phyloP scores from a whole-genome alignment of 2,329 filamentous ascomycete species.

The Fusarium compactum region DNA sequence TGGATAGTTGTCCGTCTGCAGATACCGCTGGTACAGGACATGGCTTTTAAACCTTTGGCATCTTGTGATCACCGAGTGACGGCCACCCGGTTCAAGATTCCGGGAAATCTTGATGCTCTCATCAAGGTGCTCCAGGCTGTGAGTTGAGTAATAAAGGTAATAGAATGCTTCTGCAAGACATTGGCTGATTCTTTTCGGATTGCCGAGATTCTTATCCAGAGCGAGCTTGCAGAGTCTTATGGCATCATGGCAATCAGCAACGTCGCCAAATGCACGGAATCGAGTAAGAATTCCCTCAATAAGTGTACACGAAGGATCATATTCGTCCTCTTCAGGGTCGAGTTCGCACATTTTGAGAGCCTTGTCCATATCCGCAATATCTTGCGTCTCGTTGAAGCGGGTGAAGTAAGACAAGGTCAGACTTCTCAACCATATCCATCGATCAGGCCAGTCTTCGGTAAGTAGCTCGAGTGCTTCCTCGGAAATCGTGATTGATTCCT shows the following conservation, averaged over 20 bases:
- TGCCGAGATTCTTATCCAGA: accelerated
- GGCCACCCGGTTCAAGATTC: background rate
- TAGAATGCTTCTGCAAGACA: background rate
- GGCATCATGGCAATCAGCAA: background rate
- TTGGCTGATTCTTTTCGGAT: background rate
- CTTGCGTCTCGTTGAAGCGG: background rate
- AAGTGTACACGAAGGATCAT: background rate
- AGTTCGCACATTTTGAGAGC: background rate
- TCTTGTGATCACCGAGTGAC: background rate
- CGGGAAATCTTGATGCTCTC: background rate
- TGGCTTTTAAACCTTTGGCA: background rate
- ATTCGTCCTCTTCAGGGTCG: accelerated
- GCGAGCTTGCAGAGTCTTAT: background rate
- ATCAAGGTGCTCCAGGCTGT: background rate
- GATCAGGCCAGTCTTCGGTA: background rate
- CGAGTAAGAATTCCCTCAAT: background rate
- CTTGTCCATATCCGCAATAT: background rate
- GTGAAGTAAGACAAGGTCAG: background rate
- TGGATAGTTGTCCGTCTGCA: accelerated
- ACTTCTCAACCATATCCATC: background rate
- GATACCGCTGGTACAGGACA: background rate
- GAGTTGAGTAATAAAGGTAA: background rate
- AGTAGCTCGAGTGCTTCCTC: background rate
- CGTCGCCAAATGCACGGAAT: background rate
- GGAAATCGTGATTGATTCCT: background rate